phyloP scores from a whole-genome alignment of 1,284 basidiomycete species.

The Phellinidium pouzarii region DNA sequence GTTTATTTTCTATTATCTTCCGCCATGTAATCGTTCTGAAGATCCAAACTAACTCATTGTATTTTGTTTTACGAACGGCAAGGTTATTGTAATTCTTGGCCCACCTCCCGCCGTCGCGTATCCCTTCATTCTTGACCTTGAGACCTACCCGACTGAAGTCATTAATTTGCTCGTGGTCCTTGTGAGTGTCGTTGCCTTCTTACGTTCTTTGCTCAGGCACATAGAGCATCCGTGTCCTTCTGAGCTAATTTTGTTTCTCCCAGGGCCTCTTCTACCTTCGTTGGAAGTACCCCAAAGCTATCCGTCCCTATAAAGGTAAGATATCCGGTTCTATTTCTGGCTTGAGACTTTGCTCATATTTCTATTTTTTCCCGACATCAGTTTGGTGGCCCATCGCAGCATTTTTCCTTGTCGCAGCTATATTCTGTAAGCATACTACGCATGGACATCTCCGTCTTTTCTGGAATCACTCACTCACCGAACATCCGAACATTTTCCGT shows the following conservation, averaged over 20 bases:
- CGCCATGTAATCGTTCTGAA: background rate
- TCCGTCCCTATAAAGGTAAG: slow-evolving; percentile 49
- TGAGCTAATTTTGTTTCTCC: background rate
- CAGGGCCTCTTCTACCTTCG: slow-evolving; percentile 54
- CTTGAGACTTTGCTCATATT: background rate
- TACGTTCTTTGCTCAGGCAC: background rate
- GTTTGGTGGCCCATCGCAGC: slow-evolving; percentile 52
- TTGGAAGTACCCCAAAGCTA: slow-evolving; percentile 40
- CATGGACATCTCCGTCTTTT: background rate
- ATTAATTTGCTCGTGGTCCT: slow-evolving; percentile 50
- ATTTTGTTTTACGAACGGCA: background rate
- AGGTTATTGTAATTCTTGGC: slow-evolving; percentile 44
- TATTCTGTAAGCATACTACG: slow-evolving; percentile 40
- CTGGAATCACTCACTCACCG: too few relatives aligned
- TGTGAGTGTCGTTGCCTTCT: slow-evolving; percentile 27
- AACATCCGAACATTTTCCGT: too few relatives aligned
- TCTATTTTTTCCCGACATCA: slow-evolving; percentile 19
- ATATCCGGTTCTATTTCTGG: background rate
- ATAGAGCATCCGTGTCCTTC: background rate
- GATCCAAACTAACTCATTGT: too few relatives aligned
- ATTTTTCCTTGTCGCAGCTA: slow-evolving; percentile 47
- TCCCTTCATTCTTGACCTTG: slow-evolving; percentile 49
- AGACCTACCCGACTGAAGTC: slow-evolving; percentile 51
- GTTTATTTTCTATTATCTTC: background rate
- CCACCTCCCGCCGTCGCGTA: slow-evolving; percentile 41